Evolutionary conservation across 352 stramenopile species (phyloP).

Genomic region (Globisporangium uncinulatum): DNA sequence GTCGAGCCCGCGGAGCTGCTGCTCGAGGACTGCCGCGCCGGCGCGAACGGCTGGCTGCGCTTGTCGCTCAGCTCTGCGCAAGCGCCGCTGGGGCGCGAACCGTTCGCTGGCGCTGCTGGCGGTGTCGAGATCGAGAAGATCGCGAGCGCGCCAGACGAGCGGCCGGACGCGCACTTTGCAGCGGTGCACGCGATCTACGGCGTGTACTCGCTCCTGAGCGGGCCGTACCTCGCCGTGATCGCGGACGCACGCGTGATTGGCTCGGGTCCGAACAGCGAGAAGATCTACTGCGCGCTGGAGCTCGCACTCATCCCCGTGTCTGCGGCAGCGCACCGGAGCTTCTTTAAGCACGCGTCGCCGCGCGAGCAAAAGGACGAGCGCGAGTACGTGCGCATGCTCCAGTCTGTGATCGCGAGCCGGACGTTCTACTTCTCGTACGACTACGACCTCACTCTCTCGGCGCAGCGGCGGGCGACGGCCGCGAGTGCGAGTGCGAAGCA

Average conservation of each 20-base stretch:
- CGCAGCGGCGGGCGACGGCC: conserved; percentile 30
- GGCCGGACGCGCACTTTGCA: conserved; percentile 23
- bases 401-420: conserved; percentile 33
- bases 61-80: conserved; percentile 18
- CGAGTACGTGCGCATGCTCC: conserved; percentile 53
- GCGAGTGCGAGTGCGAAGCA: conserved; percentile 11
- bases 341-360: conserved; percentile 44
- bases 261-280: conserved; percentile 46
- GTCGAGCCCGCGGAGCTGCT: conserved; percentile 58
- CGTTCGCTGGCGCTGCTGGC: conserved; percentile 3
- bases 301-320: conserved; percentile 49
- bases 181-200: conserved; percentile 56
- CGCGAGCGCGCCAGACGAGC: conserved; percentile 36
- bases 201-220: conserved; percentile 56
- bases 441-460: conserved; percentile 58
- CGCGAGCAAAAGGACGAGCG: conserved; percentile 53
- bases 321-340: conserved; percentile 36
- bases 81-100: neutral
- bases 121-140: conserved; percentile 40
- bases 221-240: conserved; percentile 48
- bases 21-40: conserved; percentile 75
- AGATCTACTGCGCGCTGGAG: conserved; percentile 54
- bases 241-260: conserved; percentile 54
- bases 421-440: conserved; percentile 75
- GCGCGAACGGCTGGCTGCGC: conserved; percentile 54